A percentile compares a stretch with the other conserved stretches of the same genome.
Conservation (phyloP, 2,329 filamentous ascomycete genomes). For the Verticillium isaacii region DNA sequence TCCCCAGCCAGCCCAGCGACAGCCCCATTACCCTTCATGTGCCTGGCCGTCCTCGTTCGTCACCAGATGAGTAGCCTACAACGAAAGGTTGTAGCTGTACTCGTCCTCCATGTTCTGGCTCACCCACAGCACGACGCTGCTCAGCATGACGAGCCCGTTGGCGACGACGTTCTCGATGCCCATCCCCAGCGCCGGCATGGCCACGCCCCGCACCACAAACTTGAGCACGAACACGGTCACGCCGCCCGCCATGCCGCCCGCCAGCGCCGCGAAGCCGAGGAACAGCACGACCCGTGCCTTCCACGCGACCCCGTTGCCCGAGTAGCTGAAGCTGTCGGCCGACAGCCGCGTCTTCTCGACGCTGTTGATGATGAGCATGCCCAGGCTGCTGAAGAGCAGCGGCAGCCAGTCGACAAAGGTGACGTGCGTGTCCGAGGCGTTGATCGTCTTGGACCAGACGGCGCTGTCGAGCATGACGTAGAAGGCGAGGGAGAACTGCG, state of each 20-base stretch:
- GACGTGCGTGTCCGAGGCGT: constrained; percentile 58
- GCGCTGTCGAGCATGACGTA: constrained; percentile 64
- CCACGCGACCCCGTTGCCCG: constrained; percentile 60
- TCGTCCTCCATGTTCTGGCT: constrained; percentile 72
- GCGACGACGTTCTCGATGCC: constrained; percentile 63
- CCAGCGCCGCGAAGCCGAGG: constrained; percentile 60
- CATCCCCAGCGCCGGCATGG: constrained; percentile 60
- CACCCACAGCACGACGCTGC: constrained; percentile 62
- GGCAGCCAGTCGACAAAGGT: constrained; percentile 68
- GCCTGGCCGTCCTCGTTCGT: background rate
- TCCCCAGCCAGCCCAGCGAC: background rate
- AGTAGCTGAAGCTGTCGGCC: constrained; percentile 59
- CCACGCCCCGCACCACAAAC: constrained; percentile 53
- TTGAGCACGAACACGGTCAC: constrained; percentile 66
- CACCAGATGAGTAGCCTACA: constrained; percentile 31
- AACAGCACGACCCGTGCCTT: constrained; percentile 65
- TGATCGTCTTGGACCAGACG: constrained; percentile 59
- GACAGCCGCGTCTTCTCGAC: constrained; percentile 63
- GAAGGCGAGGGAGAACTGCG: constrained; percentile 63
- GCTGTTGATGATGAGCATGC: constrained; percentile 68
- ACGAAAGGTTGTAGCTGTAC: constrained; percentile 62
- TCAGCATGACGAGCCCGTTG: constrained; percentile 58
- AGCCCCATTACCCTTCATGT: too few species aligned
- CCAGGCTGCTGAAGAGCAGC: constrained; percentile 60
- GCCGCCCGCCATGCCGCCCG: constrained; percentile 64